Base-by-base conservation (phyloP, 768 basidiomycete genomes). In the Gymnopilus dilepis region DNA sequence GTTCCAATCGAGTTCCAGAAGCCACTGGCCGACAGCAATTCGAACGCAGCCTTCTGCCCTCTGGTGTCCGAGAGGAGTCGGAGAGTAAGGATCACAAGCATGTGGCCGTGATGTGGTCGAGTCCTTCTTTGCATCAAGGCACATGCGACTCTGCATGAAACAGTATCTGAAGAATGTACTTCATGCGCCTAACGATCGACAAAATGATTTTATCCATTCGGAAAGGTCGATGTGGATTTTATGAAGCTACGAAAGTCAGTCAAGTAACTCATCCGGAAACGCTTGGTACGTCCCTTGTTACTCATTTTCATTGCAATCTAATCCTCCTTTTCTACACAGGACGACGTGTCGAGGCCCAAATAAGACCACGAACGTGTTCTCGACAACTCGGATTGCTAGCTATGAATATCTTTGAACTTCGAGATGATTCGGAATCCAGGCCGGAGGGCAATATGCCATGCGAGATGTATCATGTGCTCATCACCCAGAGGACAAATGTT, bases 391-490 rank as follows among this genome's bases (percentile, higher is more conserved):
- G 47, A 50, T 50, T 28, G 42, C n/a, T 21, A 60, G 19, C 51
- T 34, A 48, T 47, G 22, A 26, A 54, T 45, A 60, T 30, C 9
- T 22, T n/a, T 17, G n/a, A 41, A 50, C 9, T 47, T 30, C 33
- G 34, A 51, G 33, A 8, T 61, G 55, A 34, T 15, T 26, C 45
- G 34, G 50, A 56, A 34, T 37, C 22, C 41, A 47, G 40, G 31
- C 28, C 30, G 41, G 15, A 53, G 38, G 9, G 26, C 28, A 19
- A 22, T 30, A 58, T 24, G 38, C 26, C 61, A 62, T 59, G 57
- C 52, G 53, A 42, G 19, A 22, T 9, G 22, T 40, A 63, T 63
- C 62, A 63, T 63, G 62, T 63, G 62, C 52, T 37, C 51, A 17
- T 55, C 45, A 45, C 54, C 34, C 33, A 53, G 38, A 37, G 26